phyloP scores from a whole-genome alignment of 78 protist genomes.

The Salpingoeca rosetta region DNA sequence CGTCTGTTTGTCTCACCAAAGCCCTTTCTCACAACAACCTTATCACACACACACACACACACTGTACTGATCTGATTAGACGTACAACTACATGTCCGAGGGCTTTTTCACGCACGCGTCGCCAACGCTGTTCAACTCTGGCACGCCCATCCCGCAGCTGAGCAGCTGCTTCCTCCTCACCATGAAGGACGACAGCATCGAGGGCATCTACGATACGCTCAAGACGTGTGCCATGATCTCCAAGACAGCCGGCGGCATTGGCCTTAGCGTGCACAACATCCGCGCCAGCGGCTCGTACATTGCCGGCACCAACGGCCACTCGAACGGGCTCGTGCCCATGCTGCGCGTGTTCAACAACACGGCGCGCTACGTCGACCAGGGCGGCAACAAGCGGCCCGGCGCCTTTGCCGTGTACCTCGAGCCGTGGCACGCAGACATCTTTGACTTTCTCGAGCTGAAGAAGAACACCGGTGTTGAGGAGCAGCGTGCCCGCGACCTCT shows the following conservation, averaged over 20 bases:
- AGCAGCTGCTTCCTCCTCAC: constrained; percentile 90
- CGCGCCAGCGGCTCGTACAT: constrained; percentile 82
- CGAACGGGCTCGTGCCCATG: constrained; percentile 96
- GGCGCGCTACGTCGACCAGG: constrained; percentile 94
- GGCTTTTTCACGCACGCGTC: constrained; percentile 89
- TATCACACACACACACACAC: too few relatives aligned
- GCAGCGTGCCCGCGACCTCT: constrained; percentile 67
- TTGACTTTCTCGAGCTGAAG: constrained; percentile 73
- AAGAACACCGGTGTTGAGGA: constrained; percentile 86
- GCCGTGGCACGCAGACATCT: constrained; percentile 98
- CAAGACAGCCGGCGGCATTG: constrained; percentile 95
- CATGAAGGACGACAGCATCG: constrained; percentile 86
- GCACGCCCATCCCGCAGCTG: constrained; percentile 89
- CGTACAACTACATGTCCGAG: constrained; percentile 71
- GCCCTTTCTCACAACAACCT: too few relatives aligned
- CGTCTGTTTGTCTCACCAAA: too few relatives aligned
- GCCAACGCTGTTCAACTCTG: constrained; percentile 95
- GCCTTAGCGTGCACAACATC: constrained; percentile 78
- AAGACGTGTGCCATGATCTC: constrained; percentile 82
- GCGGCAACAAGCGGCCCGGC: constrained; percentile 95
- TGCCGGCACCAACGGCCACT: constrained; percentile 82
- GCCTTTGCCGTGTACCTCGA: constrained; percentile 96
- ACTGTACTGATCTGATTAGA: too few relatives aligned
- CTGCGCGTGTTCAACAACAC: constrained; percentile 94
- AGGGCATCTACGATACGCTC: constrained; percentile 93